Evolutionary conservation across 2,329 filamentous ascomycete genomes (phyloP), one percentile per base, ranked within the genome.

Genomic region (Clarireedia paspali): DNA sequence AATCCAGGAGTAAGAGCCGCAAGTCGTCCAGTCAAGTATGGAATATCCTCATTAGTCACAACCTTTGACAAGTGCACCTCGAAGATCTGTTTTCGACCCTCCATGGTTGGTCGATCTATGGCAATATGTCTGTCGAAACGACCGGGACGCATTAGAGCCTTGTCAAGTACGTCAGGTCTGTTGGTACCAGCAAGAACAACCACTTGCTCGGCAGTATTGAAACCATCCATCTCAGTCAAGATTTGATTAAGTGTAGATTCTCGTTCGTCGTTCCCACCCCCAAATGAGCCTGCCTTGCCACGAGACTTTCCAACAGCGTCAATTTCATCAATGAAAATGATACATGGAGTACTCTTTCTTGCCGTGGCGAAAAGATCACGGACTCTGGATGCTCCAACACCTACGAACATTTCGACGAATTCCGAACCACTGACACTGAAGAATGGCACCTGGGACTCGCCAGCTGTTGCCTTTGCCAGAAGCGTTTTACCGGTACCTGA

Each of bases 391-490:
- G 94, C 89, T 72, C 94, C 94, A 58, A 99, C 94, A 82, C 94
- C 94, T 51, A 99, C 94, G 70, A 99, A 99, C 92, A 99, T 99
- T 75, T 99, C 94, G 34, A 99, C 92, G 69, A 99, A 99, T 71
- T 99, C 94, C 49, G 94, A 99, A 70, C 94, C 94, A 71, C 91
- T 96, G 66, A 99, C 94, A 67, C 89, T 96, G 80, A 91, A 99
- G 80, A 99, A 99, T 0, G 94, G 94, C 34, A 99, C 94, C 45
- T 88, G 87, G 26, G 94, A 96, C 75, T 99, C 94, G 70, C 94
- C 94, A 50, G 94, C 94, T 9, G 94, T 99, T 14, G 94, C 94
- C 76, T 99, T 99, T 60, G 94, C 94, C 47, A 99, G 82, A 59
- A 99, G 76, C 2, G 94, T 99, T 77, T 99, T 99, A 84, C 94